phyloP scores from a whole-genome alignment of 805 yeast species.

The Yarrowia bubula region DNA sequence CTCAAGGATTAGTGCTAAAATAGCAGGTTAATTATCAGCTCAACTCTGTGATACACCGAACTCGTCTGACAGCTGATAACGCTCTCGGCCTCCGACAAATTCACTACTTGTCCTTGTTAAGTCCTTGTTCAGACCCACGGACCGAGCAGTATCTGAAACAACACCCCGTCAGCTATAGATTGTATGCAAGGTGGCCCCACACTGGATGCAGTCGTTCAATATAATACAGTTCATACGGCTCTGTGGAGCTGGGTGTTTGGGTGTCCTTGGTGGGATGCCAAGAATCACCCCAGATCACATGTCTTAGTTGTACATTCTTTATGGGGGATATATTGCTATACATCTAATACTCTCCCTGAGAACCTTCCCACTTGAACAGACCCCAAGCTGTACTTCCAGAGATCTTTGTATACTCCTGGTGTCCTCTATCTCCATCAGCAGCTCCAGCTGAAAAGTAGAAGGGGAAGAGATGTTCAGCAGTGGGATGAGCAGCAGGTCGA shows the following conservation, averaged over 20 bases:
- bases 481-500: slow-evolving; percentile 60
- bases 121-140: too few relatives aligned
- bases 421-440: slow-evolving; percentile 31
- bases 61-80: neutral
- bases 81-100: too few relatives aligned
- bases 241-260: too few relatives aligned
- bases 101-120: too few relatives aligned
- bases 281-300: neutral
- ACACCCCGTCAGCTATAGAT: too few relatives aligned
- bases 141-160: too few relatives aligned
- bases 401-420: slow-evolving; percentile 9
- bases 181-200: too few relatives aligned
- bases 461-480: slow-evolving; percentile 72
- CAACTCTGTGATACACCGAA: neutral
- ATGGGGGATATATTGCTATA: neutral
- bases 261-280: neutral
- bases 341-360: neutral
- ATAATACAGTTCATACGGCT: slow-evolving; percentile 1
- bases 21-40: neutral
- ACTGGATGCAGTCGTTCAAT: too few relatives aligned
- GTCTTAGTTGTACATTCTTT: neutral
- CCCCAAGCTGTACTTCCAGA: slow-evolving; percentile 12
- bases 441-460: slow-evolving; percentile 60
- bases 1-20: slow-evolving; percentile 9
- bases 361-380: slow-evolving; percentile 12